Evolutionary conservation across 2,329 filamentous ascomycete genomes (phyloP).

Genomic region (Aspergillus ustus): DNA sequence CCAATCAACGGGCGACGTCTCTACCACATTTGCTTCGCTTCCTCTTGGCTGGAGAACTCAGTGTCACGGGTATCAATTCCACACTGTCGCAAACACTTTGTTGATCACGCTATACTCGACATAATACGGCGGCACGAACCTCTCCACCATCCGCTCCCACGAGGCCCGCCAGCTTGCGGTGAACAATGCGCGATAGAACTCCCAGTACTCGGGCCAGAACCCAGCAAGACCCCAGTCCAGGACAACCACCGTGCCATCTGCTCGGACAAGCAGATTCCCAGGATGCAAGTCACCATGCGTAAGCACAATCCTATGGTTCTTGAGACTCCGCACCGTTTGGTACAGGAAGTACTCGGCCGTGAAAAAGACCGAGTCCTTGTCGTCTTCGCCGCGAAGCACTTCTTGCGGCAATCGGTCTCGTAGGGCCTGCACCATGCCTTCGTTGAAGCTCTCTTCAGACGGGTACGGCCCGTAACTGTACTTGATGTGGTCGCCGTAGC

Average conservation of each 20-base stretch:
- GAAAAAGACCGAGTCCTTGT: slow-evolving; percentile 21
- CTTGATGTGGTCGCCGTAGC: slow-evolving; percentile 14
- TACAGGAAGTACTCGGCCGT: slow-evolving; percentile 22
- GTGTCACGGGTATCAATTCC: slow-evolving; percentile 10
- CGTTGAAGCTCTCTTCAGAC: slow-evolving; percentile 22
- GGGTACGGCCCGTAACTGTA: slow-evolving; percentile 19
- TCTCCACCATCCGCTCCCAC: slow-evolving; percentile 27
- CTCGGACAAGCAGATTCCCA: slow-evolving; percentile 32
- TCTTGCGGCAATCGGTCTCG: slow-evolving; percentile 18
- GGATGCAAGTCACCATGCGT: slow-evolving; percentile 13
- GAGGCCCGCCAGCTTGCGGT: slow-evolving; percentile 14
- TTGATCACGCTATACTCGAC: slow-evolving; percentile 22
- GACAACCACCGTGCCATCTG: slow-evolving; percentile 28
- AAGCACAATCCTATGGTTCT: slow-evolving; percentile 17
- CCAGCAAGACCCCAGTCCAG: slow-evolving; percentile 34
- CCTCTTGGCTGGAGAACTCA: too few species aligned
- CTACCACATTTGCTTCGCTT: too few species aligned
- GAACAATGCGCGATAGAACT: slow-evolving; percentile 25
- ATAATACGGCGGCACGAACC: slow-evolving; percentile 28
- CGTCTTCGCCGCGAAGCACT: slow-evolving; percentile 9
- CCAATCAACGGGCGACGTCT: too few species aligned
- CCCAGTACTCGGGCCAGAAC: slow-evolving; percentile 33
- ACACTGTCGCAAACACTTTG: slow-evolving; percentile 16
- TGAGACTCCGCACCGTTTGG: slow-evolving; percentile 24
- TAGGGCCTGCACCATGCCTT: slow-evolving; percentile 22